These are phyloP conservation scores for Zygnema cylindricum DNA, from an alignment of 139 green algal species.

Conservation along the genomic window DNA sequence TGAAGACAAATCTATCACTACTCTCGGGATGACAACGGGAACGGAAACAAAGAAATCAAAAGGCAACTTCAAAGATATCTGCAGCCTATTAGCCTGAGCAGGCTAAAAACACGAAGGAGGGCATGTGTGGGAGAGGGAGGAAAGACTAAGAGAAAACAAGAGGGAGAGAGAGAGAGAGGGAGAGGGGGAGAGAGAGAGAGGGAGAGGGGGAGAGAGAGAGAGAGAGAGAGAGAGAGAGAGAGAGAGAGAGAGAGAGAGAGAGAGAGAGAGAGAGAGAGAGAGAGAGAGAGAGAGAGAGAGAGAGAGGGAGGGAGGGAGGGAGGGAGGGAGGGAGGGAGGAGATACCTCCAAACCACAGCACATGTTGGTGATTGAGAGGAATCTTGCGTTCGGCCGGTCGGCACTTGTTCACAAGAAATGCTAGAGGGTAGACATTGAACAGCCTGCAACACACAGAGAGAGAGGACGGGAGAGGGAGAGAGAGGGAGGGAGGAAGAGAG, in stretches of 20 bases:
- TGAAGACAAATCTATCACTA: neutral
- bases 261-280: neutral
- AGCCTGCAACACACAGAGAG: conserved; percentile 12
- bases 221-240: neutral
- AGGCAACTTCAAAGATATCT: too few relatives aligned
- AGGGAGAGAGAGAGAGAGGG: neutral
- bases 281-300: conserved; percentile 16
- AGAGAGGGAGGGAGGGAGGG: neutral
- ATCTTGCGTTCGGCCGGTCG: conserved; percentile 10
- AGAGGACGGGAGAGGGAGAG: too few relatives aligned
- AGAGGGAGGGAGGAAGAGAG: too few relatives aligned
- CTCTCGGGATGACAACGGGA: neutral
- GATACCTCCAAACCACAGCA: conserved; percentile 22
- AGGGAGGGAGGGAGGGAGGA: neutral
- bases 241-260: neutral
- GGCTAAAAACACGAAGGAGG: too few relatives aligned
- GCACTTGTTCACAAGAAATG: conserved; percentile 48
- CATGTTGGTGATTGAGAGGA: conserved; percentile 15
- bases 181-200: conserved; percentile 7
- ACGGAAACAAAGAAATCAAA: neutral
- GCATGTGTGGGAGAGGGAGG: neutral
- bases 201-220: neutral
- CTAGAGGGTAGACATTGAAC: conserved; percentile 8
- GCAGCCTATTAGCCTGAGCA: too few relatives aligned
- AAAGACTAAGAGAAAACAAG: neutral